Conservation (phyloP, 106 monocot species). For the Posidonia australis region DNA sequence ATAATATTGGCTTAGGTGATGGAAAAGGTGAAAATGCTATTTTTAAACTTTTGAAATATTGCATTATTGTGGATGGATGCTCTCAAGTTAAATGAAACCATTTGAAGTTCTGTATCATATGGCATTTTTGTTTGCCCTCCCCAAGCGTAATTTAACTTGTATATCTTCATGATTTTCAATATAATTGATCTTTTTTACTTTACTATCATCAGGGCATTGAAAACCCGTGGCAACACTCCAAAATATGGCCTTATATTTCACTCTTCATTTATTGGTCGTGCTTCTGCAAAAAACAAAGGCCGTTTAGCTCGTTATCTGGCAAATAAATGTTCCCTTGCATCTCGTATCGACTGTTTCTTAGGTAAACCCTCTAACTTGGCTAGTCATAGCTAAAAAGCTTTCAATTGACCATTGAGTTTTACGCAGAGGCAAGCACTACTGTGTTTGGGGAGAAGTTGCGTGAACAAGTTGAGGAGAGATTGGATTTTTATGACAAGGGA, state of each 20-base stretch:
- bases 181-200: background rate
- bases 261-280: slow-evolving; percentile 94
- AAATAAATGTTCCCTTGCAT: slow-evolving; percentile 92
- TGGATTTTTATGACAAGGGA: slow-evolving; percentile 97
- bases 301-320: slow-evolving; percentile 91
- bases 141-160: background rate
- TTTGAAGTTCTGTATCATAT: too few relatives aligned
- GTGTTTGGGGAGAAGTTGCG: slow-evolving; percentile 81
- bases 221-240: slow-evolving; percentile 86
- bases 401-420: background rate
- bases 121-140: background rate
- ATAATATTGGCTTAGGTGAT: too few relatives aligned
- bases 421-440: slow-evolving; percentile 47
- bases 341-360: slow-evolving; percentile 90
- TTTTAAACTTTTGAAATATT: too few relatives aligned
- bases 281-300: slow-evolving; percentile 74
- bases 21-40: too few relatives aligned
- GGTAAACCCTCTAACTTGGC: slow-evolving; percentile 19
- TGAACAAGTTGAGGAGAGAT: slow-evolving; percentile 91
- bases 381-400: too few relatives aligned
- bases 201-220: slow-evolving; percentile 42
- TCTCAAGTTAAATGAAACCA: too few relatives aligned
- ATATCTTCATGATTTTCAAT: background rate
- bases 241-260: slow-evolving; percentile 97
- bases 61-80: too few relatives aligned